phyloP scores from a whole-genome alignment of 495 filamentous ascomycete genomes.

The Amniculicola lignicola region DNA sequence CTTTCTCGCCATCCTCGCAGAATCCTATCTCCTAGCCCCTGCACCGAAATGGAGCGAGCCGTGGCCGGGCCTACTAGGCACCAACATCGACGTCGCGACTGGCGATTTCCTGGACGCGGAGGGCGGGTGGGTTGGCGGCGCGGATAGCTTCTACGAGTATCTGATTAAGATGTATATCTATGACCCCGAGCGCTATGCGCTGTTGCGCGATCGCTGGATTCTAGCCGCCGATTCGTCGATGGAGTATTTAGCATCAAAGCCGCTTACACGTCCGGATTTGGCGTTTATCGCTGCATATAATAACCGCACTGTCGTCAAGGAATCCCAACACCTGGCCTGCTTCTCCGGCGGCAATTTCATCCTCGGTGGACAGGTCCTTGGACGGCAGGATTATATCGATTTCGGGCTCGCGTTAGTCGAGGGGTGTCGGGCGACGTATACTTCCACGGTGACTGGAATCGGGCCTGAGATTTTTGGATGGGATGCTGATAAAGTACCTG shows the following conservation, averaged over 20 bases:
- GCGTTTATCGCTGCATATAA: slow-evolving; percentile 70
- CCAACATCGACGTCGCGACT: slow-evolving; percentile 58
- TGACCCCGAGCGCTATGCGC: slow-evolving; percentile 59
- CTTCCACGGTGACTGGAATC: slow-evolving; percentile 63
- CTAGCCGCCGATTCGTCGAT: slow-evolving; percentile 75
- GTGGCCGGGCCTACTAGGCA: slow-evolving; percentile 75
- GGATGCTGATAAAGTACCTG: slow-evolving; percentile 51
- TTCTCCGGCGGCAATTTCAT: slow-evolving; percentile 87
- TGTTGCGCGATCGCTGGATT: slow-evolving; percentile 56
- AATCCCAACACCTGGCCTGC: slow-evolving; percentile 60
- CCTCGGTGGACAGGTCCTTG: slow-evolving; percentile 72
- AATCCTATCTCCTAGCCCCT: slow-evolving; percentile 70
- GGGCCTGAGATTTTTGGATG: slow-evolving; percentile 77
- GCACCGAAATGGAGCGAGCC: slow-evolving; percentile 61
- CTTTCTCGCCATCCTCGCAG: slow-evolving; percentile 61
- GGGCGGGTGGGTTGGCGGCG: slow-evolving; percentile 78
- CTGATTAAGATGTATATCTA: slow-evolving; percentile 93
- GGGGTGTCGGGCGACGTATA: slow-evolving; percentile 74
- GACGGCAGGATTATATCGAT: slow-evolving; percentile 59
- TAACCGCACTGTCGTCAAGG: slow-evolving; percentile 46
- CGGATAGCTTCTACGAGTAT: slow-evolving; percentile 88
- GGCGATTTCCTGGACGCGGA: slow-evolving; percentile 64
- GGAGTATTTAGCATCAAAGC: slow-evolving; percentile 67
- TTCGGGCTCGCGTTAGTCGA: slow-evolving; percentile 74
- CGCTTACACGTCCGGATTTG: slow-evolving; percentile 63